Conservation (phyloP, 75 land plant species). For the Picea glauca region DNA sequence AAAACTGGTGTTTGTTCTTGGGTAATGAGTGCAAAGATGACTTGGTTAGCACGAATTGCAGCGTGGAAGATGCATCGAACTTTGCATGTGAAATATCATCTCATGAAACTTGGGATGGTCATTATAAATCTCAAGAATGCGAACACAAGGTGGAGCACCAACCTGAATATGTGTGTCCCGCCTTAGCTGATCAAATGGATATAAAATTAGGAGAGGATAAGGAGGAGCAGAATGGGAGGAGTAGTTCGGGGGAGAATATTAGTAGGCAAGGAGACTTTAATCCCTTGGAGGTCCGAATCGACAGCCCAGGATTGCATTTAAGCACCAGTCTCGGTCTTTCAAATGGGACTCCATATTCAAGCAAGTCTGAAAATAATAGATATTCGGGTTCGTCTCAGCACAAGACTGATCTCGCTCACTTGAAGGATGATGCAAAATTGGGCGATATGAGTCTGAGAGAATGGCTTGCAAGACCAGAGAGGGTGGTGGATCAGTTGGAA, state of each 20-base stretch:
- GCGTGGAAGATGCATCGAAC: too few relatives aligned
- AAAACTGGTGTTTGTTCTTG: too few relatives aligned
- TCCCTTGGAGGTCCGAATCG: neutral
- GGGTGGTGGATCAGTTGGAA: slow-evolving; percentile 64
- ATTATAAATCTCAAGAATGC: too few relatives aligned
- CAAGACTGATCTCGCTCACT: neutral
- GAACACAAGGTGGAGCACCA: slow-evolving; percentile 11
- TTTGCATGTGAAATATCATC: too few relatives aligned
- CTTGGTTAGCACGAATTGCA: too few relatives aligned
- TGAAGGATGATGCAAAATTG: slow-evolving; percentile 17
- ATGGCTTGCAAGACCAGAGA: slow-evolving; percentile 70
- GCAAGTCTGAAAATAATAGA: neutral
- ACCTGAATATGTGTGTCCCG: neutral
- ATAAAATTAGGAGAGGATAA: too few relatives aligned
- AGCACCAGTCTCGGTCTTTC: neutral
- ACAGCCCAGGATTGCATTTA: neutral
- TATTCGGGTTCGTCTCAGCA: neutral
- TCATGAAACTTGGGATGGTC: too few relatives aligned
- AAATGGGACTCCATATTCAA: neutral
- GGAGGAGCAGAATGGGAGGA: neutral
- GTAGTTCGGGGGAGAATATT: neutral
- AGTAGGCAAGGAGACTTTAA: neutral
- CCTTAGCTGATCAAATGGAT: neutral
- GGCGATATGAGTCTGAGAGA: slow-evolving; percentile 61
- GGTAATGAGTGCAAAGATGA: too few relatives aligned